These are phyloP conservation scores for Lolium multiflorum DNA, from an alignment of 176 grass and related monocot genomes.

Conservation along the genomic window DNA sequence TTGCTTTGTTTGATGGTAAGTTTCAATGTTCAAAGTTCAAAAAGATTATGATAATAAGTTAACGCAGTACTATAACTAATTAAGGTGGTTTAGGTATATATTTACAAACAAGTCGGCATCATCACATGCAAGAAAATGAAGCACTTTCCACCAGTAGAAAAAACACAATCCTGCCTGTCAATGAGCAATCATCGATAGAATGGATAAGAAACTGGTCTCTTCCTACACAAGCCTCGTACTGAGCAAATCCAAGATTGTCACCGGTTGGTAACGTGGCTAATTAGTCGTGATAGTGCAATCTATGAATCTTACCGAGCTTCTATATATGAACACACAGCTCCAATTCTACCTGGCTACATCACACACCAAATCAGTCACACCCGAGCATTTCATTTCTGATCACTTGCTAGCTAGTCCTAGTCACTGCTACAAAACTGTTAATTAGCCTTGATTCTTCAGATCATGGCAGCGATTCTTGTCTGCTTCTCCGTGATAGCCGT, in stretches of 20 bases:
- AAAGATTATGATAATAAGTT: background rate
- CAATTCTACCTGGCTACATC: background rate
- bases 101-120: background rate
- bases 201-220: conserved; percentile 37
- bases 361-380: background rate
- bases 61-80: background rate
- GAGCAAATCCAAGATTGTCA: background rate
- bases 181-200: conserved; percentile 1
- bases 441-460: too few relatives aligned
- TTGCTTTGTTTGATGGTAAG: background rate
- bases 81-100: background rate
- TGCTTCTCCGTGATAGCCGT: too few relatives aligned
- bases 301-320: background rate
- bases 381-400: background rate
- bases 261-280: conserved; percentile 25
- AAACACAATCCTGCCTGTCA: background rate
- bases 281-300: conserved; percentile 25
- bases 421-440: background rate
- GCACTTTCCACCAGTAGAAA: background rate
- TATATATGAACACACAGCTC: conserved; percentile 31
- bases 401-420: background rate
- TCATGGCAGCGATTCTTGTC: too few relatives aligned
- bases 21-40: background rate
- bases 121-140: background rate
- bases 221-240: conserved; percentile 29